These are phyloP conservation scores for Stentor coeruleus DNA, from an alignment of 73 alveolate genomes.

Conservation along the genomic window DNA sequence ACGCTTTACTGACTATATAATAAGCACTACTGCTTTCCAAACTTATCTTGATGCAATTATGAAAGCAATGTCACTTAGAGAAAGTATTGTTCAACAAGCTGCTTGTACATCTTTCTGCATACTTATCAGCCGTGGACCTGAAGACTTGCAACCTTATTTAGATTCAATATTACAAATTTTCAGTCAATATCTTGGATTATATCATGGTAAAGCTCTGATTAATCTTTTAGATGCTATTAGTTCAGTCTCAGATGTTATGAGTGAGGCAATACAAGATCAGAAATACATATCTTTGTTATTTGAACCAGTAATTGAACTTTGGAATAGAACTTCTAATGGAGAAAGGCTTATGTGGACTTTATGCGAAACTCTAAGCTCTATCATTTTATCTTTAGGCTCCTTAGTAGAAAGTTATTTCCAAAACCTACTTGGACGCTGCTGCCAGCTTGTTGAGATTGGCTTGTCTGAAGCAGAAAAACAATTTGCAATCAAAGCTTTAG, in stretches of 20 bases:
- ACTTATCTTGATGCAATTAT: not conserved
- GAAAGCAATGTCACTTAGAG: not conserved
- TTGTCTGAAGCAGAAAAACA: not conserved
- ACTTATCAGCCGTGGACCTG: not conserved
- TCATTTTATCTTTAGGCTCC: not conserved
- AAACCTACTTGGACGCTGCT: not conserved
- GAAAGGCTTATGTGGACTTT: not conserved
- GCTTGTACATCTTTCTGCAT: constrained; percentile 20
- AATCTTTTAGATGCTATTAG: constrained; percentile 6
- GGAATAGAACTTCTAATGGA: not conserved
- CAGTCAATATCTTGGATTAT: not conserved
- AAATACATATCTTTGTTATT: not conserved
- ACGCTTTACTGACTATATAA: not conserved
- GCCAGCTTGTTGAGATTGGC: not conserved
- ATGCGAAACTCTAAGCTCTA: not conserved
- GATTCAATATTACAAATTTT: not conserved
- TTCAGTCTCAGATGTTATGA: constrained; percentile 4
- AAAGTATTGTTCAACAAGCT: constrained; percentile 9
- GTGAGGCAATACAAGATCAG: not conserved
- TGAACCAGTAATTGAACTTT: not conserved
- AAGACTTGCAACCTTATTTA: not conserved
- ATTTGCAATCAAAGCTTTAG: constrained; percentile 17
- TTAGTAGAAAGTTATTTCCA: not conserved
- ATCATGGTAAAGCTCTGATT: not conserved
- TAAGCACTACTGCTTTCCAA: not conserved